A percentile compares a stretch with the other conserved stretches of the same genome.
Evolutionary conservation across 73 alveolate genomes (phyloP).

Genomic region (Loxodes magnus): DNA sequence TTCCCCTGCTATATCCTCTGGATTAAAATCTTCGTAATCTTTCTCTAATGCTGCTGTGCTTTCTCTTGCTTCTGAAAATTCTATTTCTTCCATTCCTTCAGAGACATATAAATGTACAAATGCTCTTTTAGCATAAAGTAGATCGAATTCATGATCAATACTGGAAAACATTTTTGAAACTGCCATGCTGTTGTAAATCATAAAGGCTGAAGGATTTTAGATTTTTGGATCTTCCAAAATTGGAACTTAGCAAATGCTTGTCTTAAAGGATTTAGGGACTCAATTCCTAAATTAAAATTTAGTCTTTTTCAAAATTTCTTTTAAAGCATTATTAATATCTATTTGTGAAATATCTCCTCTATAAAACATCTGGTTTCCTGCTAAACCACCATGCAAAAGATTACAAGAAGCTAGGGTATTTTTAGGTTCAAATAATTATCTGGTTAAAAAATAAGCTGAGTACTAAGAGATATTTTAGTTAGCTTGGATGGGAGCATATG

Average conservation of each 20-base stretch:
- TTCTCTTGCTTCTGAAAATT: slow-evolving; percentile 89
- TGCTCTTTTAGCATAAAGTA: slow-evolving; percentile 83
- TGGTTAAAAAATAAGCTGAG: too few species aligned
- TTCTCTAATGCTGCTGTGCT: slow-evolving; percentile 88
- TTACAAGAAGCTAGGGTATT: too few species aligned
- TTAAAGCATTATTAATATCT: slow-evolving; percentile 50
- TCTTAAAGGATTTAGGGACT: slow-evolving; percentile 96
- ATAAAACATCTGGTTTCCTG: slow-evolving; percentile 27
- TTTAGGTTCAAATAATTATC: too few species aligned
- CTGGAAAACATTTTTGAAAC: slow-evolving; percentile 78
- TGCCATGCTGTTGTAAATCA: slow-evolving; percentile 69
- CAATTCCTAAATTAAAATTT: slow-evolving; percentile 95
- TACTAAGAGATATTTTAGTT: too few species aligned
- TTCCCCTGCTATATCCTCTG: slow-evolving; percentile 77
- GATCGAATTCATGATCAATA: slow-evolving; percentile 93
- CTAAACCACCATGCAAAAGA: slow-evolving; percentile 29
- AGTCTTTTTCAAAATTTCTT: slow-evolving; percentile 72
- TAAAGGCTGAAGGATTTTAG: slow-evolving; percentile 77
- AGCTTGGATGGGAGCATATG: too few species aligned
- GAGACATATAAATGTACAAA: slow-evolving; percentile 73
- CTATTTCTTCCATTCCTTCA: slow-evolving; percentile 74
- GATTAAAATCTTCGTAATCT: slow-evolving; percentile 84
- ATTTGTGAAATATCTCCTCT: slow-evolving; percentile 54
- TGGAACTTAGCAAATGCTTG: slow-evolving; percentile 93
- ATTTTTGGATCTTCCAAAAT: slow-evolving; percentile 92